phyloP scores from a whole-genome alignment of 2,329 filamentous ascomycete species.

The Xylaria sp. region DNA sequence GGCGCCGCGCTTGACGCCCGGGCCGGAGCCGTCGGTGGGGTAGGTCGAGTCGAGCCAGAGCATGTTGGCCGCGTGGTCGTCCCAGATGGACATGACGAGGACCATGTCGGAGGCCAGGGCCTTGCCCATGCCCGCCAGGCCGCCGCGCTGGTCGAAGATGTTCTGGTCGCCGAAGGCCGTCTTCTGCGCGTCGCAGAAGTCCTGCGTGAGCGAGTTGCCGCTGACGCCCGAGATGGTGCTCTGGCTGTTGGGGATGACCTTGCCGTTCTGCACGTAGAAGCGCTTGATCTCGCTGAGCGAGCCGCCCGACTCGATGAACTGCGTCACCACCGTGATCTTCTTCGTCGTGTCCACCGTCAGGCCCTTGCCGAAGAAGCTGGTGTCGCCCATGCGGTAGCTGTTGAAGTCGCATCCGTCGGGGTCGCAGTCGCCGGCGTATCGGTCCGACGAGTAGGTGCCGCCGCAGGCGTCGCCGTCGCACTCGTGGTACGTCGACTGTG shows the following conservation, averaged over 20 bases:
- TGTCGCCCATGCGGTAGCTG: conserved; percentile 69
- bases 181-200: conserved; percentile 67
- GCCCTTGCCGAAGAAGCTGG: conserved; percentile 67
- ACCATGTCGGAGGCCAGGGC: conserved; percentile 68
- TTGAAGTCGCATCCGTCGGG: conserved; percentile 74
- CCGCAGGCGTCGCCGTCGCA: conserved; percentile 61
- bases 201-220: conserved; percentile 58
- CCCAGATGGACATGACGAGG: conserved; percentile 69
- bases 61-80: conserved; percentile 57
- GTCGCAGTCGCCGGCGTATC: conserved; percentile 70
- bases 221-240: conserved; percentile 47
- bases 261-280: conserved; percentile 68
- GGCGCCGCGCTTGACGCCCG: conserved; percentile 60
- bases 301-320: conserved; percentile 62
- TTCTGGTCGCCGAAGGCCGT: conserved; percentile 62
- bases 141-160: conserved; percentile 63
- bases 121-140: conserved; percentile 62
- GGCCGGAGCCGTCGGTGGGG: conserved; percentile 55
- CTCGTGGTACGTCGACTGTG: conserved; percentile 56
- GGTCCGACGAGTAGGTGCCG: conserved; percentile 58
- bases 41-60: conserved; percentile 71
- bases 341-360: conserved; percentile 64
- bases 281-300: conserved; percentile 65
- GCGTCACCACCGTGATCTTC: conserved; percentile 69
- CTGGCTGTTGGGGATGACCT: conserved; percentile 56